These are phyloP conservation scores for Pelargonium cotyledonis DNA, from an alignment of 441 rosid species.

Conservation along the genomic window DNA sequence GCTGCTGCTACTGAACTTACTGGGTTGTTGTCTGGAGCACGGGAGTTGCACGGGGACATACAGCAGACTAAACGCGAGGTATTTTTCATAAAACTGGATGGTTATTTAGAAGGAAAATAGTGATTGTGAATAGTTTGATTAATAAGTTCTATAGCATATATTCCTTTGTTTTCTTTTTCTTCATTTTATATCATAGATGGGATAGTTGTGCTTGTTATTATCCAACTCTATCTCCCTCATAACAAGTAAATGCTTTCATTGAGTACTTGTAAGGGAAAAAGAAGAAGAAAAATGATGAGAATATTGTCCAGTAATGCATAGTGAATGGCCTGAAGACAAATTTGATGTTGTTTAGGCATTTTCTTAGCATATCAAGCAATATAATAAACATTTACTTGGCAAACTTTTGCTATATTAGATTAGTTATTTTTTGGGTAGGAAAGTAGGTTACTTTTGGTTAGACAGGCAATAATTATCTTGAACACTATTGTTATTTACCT, in stretches of 20 bases:
- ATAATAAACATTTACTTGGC: no score
- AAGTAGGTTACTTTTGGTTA: no score
- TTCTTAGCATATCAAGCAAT: no score
- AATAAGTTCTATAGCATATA: not conserved
- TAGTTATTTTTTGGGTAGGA: no score
- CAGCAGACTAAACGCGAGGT: conserved; percentile 94
- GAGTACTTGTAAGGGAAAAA: no score
- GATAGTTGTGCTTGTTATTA: not conserved
- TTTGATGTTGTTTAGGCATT: no score
- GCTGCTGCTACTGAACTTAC: conserved; percentile 83
- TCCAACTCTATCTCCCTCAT: not conserved
- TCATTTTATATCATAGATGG: not conserved
- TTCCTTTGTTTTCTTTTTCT: not conserved
- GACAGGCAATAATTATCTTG: no score
- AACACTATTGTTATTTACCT: no score
- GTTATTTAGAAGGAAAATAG: not conserved
- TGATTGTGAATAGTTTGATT: not conserved
- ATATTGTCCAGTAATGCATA: not conserved
- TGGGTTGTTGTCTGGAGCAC: conserved; percentile 69
- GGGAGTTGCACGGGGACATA: conserved; percentile 86
- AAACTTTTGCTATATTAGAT: no score
- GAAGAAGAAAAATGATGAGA: no score
- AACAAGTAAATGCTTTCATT: not conserved
- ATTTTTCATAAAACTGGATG: not conserved
- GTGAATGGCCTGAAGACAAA: not conserved